Evolutionary conservation across 2,329 filamentous ascomycete genomes (phyloP), one percentile per base, ranked within the genome.

Genomic region (Chalaropsis thielavioides): DNA sequence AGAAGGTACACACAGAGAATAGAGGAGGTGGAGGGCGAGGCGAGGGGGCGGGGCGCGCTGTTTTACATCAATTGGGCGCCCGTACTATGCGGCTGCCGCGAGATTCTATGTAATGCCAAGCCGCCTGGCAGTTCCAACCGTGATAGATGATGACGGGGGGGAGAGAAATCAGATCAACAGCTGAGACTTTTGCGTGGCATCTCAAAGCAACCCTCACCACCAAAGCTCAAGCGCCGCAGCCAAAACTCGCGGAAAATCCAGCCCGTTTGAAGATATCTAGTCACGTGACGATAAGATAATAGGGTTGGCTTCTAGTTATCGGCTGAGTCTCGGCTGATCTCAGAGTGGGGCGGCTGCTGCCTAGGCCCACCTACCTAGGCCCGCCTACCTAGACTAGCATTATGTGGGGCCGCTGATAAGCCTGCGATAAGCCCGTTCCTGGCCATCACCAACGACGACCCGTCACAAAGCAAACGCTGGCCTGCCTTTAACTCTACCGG

Each of bases 261-360:
- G 60, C n/a, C 43, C 15, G 17, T 43, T 10, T 10, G 38, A 40
- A 22, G 15, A 49, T 62, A n/a, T 17, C 2, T 15, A 11, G 43
- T 62, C 60, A 62, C 60, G 60, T 62, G 60, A 24, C 40, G 60
- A 62, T 62, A 46, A 46, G 60, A 62, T 46, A 35, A n/a, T n/a
- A 40, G 2, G 27, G 13, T n/a, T 7, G 5, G n/a, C 38, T 17
- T 35, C 31, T 38, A n/a, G 24, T 5, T 3, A 1, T 1, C 0
- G 51, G 54, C 6, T 58, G 24, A 38, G n/a, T 10, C 3, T 19
- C 54, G 54, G 54, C 27, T 11, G n/a, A 51, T 8, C 3, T 15
- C 15, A 2, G 24, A n/a, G 15, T 56, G 24, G 24, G 27, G 49
- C 49, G 19, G 46, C n/a, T 51, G 19, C n/a, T 15, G 13, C 17